These are phyloP conservation scores for Aureobasidium sp. DNA, from an alignment of 2,329 filamentous ascomycete species.

Conservation along the genomic window DNA sequence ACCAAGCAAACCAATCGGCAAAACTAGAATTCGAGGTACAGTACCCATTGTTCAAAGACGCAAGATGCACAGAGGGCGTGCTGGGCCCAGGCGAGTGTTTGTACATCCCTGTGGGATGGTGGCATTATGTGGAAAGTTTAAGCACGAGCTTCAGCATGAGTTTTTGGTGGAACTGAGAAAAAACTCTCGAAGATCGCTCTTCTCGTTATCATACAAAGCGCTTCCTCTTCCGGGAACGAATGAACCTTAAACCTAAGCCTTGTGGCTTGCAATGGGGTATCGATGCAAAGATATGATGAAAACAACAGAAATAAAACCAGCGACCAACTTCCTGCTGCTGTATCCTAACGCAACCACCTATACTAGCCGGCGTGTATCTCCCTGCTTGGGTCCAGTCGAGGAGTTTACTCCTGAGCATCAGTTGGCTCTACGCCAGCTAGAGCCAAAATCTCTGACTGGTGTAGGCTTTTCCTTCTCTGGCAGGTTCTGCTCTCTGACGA, in stretches of 20 bases:
- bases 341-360: background rate
- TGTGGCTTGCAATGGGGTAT: conserved; percentile 10
- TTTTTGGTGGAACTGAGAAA: conserved; percentile 76
- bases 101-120: conserved; percentile 92
- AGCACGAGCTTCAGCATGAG: conserved; percentile 88
- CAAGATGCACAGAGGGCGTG: conserved; percentile 67
- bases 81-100: conserved; percentile 74
- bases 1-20: conserved; percentile 18
- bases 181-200: background rate
- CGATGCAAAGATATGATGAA: conserved; percentile 1
- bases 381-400: background rate
- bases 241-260: background rate
- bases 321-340: background rate
- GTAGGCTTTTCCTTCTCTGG: background rate
- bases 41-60: conserved; percentile 49
- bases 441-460: conserved; percentile 12
- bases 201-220: background rate
- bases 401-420: background rate
- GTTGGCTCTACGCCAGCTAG: conserved; percentile 14
- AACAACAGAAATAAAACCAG: background rate
- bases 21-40: conserved; percentile 23
- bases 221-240: background rate
- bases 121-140: conserved; percentile 89
- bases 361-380: background rate
- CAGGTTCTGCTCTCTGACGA: conserved; percentile 7